phyloP scores from a whole-genome alignment of 352 stramenopile species.

The Achlya hypogyna region DNA sequence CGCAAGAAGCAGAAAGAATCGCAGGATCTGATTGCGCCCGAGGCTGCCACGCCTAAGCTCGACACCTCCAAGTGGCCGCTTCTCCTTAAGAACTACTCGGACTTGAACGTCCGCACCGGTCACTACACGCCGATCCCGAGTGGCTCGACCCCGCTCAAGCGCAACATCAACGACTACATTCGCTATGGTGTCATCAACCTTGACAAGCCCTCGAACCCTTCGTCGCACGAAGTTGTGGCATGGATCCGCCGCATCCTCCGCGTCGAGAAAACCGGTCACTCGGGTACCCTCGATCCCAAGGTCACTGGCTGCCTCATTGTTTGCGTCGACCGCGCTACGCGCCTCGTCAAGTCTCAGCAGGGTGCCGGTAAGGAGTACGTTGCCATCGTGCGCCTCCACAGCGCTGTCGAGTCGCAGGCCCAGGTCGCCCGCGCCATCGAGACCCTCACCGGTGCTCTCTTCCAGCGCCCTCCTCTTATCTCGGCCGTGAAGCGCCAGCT shows the following conservation, averaged over 20 bases:
- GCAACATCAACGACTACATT: slow-evolving; percentile 96
- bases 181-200: slow-evolving; percentile 99
- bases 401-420: slow-evolving; percentile 86
- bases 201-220: slow-evolving; percentile 99
- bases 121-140: slow-evolving; percentile 99
- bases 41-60: slow-evolving; percentile 82
- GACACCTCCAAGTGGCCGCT: slow-evolving; percentile 98
- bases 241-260: slow-evolving; percentile 99
- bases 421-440: slow-evolving; percentile 94
- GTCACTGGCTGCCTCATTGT: slow-evolving; percentile 99
- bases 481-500: slow-evolving; percentile 99
- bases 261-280: slow-evolving; percentile 99
- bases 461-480: slow-evolving; percentile 99
- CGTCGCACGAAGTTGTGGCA: slow-evolving; percentile 98
- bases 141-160: slow-evolving; percentile 94
- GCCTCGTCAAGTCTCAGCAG: slow-evolving; percentile 85
- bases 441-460: slow-evolving; percentile 98
- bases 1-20: slow-evolving; percentile 85
- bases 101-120: slow-evolving; percentile 97
- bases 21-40: slow-evolving; percentile 65
- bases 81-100: slow-evolving; percentile 99
- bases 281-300: slow-evolving; percentile 99
- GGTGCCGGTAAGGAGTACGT: slow-evolving; percentile 99
- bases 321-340: slow-evolving; percentile 98
- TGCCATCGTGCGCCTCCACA: slow-evolving; percentile 96